Conservation (phyloP, 306 rosid genomes). For the Cucurbita moschata region DNA sequence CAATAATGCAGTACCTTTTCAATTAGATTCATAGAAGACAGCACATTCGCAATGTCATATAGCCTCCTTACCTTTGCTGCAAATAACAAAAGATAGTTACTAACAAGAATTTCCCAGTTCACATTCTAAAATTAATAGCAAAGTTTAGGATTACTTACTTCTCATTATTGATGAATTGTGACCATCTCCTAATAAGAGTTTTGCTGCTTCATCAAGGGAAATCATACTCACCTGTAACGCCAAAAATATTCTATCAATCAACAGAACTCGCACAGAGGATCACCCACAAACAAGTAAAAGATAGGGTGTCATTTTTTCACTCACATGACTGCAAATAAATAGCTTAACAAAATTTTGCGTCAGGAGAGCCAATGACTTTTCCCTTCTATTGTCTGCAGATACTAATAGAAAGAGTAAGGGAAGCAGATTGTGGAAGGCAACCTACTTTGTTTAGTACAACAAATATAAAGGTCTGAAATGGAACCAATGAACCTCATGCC, state of each 20-base stretch:
- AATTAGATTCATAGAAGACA: conserved; percentile 36
- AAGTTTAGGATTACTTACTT: conserved; percentile 17
- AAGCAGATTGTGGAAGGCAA: background rate
- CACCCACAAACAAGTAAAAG: background rate
- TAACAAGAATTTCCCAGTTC: background rate
- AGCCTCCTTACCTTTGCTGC: conserved; percentile 52
- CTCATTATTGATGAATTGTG: conserved; percentile 27
- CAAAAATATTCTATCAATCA: background rate
- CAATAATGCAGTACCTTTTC: conserved; percentile 25
- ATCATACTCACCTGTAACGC: conserved; percentile 21
- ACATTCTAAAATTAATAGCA: background rate
- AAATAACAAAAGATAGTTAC: background rate
- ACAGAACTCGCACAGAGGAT: background rate
- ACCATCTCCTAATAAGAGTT: conserved; percentile 29
- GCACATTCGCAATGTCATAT: conserved; percentile 44
- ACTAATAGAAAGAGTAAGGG: background rate
- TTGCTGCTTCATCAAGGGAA: conserved; percentile 45
- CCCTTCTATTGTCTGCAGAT: conserved; percentile 30
- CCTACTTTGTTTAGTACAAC: background rate
- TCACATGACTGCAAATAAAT: conserved; percentile 37
- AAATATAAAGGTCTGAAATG: background rate
- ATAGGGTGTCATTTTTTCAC: background rate
- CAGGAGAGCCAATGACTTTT: conserved; percentile 38
- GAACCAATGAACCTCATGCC: background rate
- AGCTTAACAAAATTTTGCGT: conserved; percentile 44